phyloP scores from a whole-genome alignment of 768 basidiomycete genomes.

The Coprinopsis cinerea region DNA sequence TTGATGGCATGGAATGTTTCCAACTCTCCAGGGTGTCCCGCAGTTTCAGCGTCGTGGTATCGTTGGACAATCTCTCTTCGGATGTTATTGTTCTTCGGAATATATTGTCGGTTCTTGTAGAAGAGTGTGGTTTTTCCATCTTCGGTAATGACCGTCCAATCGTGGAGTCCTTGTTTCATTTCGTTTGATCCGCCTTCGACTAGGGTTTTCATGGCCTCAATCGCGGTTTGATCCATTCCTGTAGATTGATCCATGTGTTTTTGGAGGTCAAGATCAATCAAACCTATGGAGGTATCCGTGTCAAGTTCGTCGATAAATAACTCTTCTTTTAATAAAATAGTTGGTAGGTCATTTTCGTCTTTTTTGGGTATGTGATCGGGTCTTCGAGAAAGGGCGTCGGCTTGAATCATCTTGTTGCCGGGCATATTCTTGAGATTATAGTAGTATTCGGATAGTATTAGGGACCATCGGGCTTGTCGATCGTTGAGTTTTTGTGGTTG shows the following conservation, averaged over 20 bases:
- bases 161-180: neutral
- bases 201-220: conserved; percentile 3
- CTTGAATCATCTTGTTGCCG: conserved; percentile 14
- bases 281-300: no score
- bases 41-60: neutral
- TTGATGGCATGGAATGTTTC: conserved; percentile 4
- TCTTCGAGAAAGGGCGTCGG: conserved; percentile 16
- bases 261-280: no score
- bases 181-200: neutral
- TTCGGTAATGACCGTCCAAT: neutral
- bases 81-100: neutral
- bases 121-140: neutral
- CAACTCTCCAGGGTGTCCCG: conserved; percentile 9
- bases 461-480: no score
- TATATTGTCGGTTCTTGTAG: conserved; percentile 5
- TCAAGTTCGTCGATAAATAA: conserved; percentile 15
- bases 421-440: conserved; percentile 24
- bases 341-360: conserved; percentile 16
- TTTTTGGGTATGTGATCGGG: conserved; percentile 13
- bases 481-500: no score
- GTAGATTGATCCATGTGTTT: conserved; percentile 1
- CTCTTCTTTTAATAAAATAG: conserved; percentile 9
- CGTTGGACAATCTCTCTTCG: conserved; percentile 2
- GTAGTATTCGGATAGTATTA: conserved; percentile 25
- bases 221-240: neutral